These are phyloP conservation scores for Platanthera guangdongensis DNA, from an alignment of 106 monocot species.

Conservation along the genomic window DNA sequence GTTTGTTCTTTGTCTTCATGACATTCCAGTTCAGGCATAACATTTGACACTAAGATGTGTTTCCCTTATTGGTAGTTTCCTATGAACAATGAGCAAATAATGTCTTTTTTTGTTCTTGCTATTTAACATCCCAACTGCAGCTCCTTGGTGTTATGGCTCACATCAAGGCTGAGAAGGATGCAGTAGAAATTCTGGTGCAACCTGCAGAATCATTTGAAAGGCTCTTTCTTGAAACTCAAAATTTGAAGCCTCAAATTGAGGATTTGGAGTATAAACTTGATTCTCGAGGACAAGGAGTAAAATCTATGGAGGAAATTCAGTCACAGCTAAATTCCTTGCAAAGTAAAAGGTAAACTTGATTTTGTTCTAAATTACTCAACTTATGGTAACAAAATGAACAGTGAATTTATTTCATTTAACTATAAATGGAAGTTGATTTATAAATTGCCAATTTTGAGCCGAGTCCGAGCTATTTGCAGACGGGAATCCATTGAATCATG, in stretches of 20 bases:
- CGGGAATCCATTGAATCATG: too few species aligned
- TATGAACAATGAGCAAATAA: neutral
- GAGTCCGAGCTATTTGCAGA: too few species aligned
- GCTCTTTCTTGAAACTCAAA: conserved; percentile 52
- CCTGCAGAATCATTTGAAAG: conserved; percentile 60
- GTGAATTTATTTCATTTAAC: neutral
- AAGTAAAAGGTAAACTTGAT: conserved; percentile 31
- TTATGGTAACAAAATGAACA: neutral
- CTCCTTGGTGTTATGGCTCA: conserved; percentile 83
- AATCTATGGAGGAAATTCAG: conserved; percentile 76
- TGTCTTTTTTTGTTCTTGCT: neutral
- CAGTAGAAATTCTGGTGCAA: conserved; percentile 61
- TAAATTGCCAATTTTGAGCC: too few species aligned
- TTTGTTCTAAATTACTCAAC: neutral
- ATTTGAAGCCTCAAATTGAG: conserved; percentile 53
- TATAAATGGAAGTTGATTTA: neutral
- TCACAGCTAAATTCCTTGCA: conserved; percentile 49
- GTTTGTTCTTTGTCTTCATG: neutral
- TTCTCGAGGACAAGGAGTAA: conserved; percentile 69
- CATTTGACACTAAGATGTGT: neutral
- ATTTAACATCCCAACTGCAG: conserved; percentile 24
- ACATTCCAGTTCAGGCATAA: neutral
- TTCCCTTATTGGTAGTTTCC: neutral
- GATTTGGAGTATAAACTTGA: conserved; percentile 78
- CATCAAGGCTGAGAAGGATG: conserved; percentile 81